Base-by-base conservation (phyloP, 106 monocot species). In the Amphibolis antarctica region DNA sequence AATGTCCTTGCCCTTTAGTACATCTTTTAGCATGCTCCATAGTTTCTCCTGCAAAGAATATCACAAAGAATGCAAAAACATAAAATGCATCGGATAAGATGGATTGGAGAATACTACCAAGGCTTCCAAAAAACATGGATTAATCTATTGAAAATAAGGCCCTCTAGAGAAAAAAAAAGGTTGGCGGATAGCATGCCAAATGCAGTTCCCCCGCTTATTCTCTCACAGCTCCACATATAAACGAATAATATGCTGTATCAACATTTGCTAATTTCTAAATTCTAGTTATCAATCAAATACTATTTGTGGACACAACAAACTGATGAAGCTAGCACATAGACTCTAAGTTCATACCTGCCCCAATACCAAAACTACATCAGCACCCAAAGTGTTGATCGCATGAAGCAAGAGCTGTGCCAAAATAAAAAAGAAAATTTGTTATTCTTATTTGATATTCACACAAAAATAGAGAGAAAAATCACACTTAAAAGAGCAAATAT, bases 361-460 rank as follows among this genome's bases (percentile, higher is more conserved):
- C 79, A 98, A 65, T 47, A 98, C 98, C 61, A 98, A 74, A 74
- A 98, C 82, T 26, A 98, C 91, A 88, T 91, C 73, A 44, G 76
- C 91, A 43, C 76, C 81, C 56, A 98, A 91, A 36, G 85, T 78
- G 20, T 98, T 82, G 58, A 98, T 83, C 59, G 98, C 80, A 77
- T 98, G 72, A 61, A 91, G 98, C 72, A 98, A 82, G 54, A 98
- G 77, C 98, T 98, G 82, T 61, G 76, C 10, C 36, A 12, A 61
- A 66, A 36, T 43, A 28, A 36, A 47, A 23, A 60, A 53, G 23
- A 53, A 47, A 49, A 9, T 28, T 1, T 24, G 9, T 46, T n/a
- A 9, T 15, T 28, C 3, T 51, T 9, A 52, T 23, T 49, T 22
- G 12, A 10, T 18, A 5, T 22, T 13, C 29, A 20, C 12, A 28